Evolutionary conservation across 441 rosid species (phyloP), one percentile per base, ranked within the genome.

Genomic region (Rhodomyrtus psidioides): DNA sequence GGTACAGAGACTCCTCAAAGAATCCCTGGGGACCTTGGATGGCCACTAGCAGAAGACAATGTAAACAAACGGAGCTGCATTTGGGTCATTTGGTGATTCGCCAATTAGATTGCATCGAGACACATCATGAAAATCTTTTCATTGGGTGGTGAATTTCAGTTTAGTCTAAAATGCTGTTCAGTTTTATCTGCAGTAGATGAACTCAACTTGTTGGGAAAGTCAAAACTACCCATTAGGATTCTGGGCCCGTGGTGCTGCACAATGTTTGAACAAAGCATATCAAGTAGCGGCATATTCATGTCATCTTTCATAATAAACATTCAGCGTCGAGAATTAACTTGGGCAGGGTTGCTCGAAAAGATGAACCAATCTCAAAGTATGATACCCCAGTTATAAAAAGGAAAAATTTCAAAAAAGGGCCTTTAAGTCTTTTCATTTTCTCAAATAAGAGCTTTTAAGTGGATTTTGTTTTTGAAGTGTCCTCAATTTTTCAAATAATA

Each of bases 11-110:
- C 93, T 94, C 85, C 94, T 95, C 34, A 91, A 89, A 87, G 97
- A 95, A 89, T 93, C 98, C 81, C 92, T 93, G 8, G 92, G 90
- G 83, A 93, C 97, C 70, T 90, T 96, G 84, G 95, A 94, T 56
- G 96, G 94, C 30, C 94, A 91, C 84, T 93, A 93, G 89, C 56
- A 16, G 81, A 19, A 12, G 53, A 53, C 81, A 39, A 42, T 42
- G 81, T 51, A 74, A 74, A 74, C 9, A 0, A 74, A 23, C n/a
- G 49, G 81, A 74, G 27, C 51, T 74, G 81, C 81, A 74, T 42
- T 23, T 74, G 81, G 81, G 81, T 74, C 81, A 74, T 39, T 70
- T 39, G 51, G 15, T 49, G 27, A 70, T 74, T 39, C 24, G 27
- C 27, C 79, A 6, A 74, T 74, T 24, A 42, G 51, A 42, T 74